phyloP scores from a whole-genome alignment of 805 yeast species.

The Barnettozyma botsteinii region DNA sequence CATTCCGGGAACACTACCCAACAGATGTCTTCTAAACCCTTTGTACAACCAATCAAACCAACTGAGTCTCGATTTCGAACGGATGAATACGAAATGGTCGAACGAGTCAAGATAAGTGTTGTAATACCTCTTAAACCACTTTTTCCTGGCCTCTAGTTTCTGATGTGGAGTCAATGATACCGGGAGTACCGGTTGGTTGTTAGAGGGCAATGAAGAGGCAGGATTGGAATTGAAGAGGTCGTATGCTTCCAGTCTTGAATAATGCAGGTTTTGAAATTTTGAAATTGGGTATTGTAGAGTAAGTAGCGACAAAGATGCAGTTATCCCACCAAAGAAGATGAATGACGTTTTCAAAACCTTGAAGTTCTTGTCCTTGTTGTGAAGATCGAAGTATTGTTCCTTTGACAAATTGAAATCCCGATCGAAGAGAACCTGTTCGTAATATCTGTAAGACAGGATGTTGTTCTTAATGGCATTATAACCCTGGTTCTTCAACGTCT shows the following conservation, averaged over 20 bases:
- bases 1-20: conserved; percentile 81
- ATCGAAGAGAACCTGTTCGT: conserved; percentile 30
- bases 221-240: conserved; percentile 48
- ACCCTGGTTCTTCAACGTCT: conserved; percentile 66
- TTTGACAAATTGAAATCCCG: conserved; percentile 20
- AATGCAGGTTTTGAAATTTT: conserved; percentile 74
- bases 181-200: conserved; percentile 1
- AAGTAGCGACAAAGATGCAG: conserved; percentile 74
- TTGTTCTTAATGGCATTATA: conserved; percentile 42
- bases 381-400: conserved; percentile 21
- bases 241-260: conserved; percentile 72
- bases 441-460: conserved; percentile 37
- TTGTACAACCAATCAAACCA: conserved; percentile 69
- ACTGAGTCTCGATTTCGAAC: conserved; percentile 45
- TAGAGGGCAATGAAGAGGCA: conserved; percentile 8
- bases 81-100: conserved; percentile 49
- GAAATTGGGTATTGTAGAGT: conserved; percentile 78
- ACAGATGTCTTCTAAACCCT: conserved; percentile 69
- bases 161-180: conserved; percentile 7
- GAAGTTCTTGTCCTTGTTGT: conserved; percentile 24
- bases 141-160: conserved; percentile 7
- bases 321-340: conserved; percentile 77
- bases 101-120: conserved; percentile 75
- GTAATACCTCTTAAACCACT: conserved; percentile 44
- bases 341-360: conserved; percentile 60